Evolutionary conservation across 2,329 filamentous ascomycete species (phyloP).

Genomic region (Neospermospora avenae): DNA sequence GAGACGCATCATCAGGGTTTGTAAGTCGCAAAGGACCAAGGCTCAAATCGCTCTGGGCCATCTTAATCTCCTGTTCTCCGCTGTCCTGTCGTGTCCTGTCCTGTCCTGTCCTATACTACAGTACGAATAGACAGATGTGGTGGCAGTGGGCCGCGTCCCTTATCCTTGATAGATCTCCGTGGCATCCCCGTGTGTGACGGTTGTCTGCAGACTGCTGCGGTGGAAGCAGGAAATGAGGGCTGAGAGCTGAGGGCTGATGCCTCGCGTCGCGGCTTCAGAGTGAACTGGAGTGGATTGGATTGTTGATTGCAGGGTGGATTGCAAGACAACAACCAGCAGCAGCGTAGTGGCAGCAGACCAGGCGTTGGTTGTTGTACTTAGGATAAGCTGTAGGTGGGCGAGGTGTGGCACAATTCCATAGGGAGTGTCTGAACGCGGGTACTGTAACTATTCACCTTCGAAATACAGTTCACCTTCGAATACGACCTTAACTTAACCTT

Average conservation of each 20-base stretch:
- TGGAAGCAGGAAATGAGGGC: neutral
- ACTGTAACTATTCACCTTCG: too few species aligned
- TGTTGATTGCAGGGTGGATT: neutral
- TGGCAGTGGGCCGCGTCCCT: conserved; percentile 5
- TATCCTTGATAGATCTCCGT: neutral
- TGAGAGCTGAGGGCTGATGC: neutral
- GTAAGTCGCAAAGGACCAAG: conserved; percentile 4
- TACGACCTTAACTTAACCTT: too few species aligned
- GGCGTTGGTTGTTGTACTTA: too few species aligned
- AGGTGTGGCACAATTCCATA: too few species aligned
- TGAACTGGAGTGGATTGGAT: neutral
- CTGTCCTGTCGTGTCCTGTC: neutral
- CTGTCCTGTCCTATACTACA: neutral
- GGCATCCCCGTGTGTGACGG: conserved; percentile 3
- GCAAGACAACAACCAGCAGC: neutral
- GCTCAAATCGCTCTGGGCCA: conserved; percentile 2
- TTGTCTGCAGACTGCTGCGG: neutral
- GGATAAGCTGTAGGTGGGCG: neutral
- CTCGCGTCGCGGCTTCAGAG: neutral
- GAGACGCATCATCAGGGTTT: conserved; percentile 66
- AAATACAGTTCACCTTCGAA: too few species aligned
- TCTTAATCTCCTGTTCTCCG: neutral
- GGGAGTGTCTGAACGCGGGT: too few species aligned
- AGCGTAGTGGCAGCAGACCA: neutral
- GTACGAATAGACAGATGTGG: neutral